Percentiles rank a stretch among this genome's conserved stretches.
phyloP scores from a whole-genome alignment of 176 grass and related monocot species.

The Puccinellia tenuiflora region DNA sequence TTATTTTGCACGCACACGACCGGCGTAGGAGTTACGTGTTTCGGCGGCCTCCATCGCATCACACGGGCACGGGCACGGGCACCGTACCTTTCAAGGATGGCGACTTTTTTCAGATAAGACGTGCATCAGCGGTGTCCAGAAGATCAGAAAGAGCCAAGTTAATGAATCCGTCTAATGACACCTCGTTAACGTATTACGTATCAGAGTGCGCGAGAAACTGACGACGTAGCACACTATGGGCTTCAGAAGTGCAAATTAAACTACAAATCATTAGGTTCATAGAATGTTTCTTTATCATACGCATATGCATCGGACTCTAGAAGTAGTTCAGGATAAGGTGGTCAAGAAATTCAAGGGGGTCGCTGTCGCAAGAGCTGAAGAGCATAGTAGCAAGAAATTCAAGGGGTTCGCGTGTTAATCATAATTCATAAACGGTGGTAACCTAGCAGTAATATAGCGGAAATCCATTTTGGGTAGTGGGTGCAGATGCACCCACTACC shows the following conservation, averaged over 20 bases:
- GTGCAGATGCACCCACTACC: too few species aligned
- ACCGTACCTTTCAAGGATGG: neutral
- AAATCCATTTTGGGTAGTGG: too few species aligned
- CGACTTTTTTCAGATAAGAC: neutral
- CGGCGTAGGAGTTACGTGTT: neutral
- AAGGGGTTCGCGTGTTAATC: too few species aligned
- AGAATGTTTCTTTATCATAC: too few species aligned
- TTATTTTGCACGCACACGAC: neutral
- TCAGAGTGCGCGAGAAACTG: neutral
- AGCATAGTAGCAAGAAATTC: too few species aligned
- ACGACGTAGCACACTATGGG: neutral
- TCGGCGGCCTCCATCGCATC: neutral
- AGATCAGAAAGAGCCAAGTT: neutral
- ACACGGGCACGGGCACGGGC: neutral
- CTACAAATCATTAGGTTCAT: neutral
- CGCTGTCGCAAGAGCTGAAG: too few species aligned
- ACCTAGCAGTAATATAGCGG: too few species aligned
- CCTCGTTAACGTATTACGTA: neutral
- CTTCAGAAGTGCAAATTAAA: neutral
- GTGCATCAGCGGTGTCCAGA: neutral
- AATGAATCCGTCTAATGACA: neutral
- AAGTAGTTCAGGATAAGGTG: too few species aligned
- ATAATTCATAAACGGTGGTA: too few species aligned
- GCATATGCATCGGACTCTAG: too few species aligned
- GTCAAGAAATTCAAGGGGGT: too few species aligned